Conservation (phyloP, 2,329 filamentous ascomycete species). For the Diaporthe citriasiana region DNA sequence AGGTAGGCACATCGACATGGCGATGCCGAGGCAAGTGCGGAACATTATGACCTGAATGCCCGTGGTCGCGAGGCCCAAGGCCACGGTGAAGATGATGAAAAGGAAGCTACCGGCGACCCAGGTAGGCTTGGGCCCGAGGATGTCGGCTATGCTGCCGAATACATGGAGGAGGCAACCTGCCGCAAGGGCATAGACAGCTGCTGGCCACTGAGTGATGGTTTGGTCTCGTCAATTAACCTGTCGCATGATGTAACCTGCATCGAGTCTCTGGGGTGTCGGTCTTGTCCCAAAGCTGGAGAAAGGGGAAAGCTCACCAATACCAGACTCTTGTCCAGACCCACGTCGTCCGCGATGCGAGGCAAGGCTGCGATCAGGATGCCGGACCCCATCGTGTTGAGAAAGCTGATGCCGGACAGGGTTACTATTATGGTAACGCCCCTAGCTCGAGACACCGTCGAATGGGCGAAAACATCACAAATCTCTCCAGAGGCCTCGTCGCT, state of each 20-base stretch:
- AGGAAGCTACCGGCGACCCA: conserved; percentile 53
- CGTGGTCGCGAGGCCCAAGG: conserved; percentile 51
- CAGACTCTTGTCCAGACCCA: conserved; percentile 49
- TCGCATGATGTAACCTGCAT: background rate
- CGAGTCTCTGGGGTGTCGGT: no score
- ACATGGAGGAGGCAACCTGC: conserved; percentile 51
- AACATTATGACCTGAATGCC: conserved; percentile 56
- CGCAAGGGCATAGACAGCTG: conserved; percentile 46
- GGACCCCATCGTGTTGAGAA: conserved; percentile 55
- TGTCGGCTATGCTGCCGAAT: conserved; percentile 55
- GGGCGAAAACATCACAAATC: background rate
- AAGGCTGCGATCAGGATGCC: conserved; percentile 55
- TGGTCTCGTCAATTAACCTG: background rate
- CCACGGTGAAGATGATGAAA: conserved; percentile 52
- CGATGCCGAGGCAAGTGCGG: conserved; percentile 52
- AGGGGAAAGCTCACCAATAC: conserved; percentile 44
- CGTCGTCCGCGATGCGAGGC: conserved; percentile 55
- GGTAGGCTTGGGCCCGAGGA: conserved; percentile 53
- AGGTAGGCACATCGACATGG: conserved; percentile 56
- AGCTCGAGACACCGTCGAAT: conserved; percentile 45
- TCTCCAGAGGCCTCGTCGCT: background rate
- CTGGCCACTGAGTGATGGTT: conserved; percentile 44
- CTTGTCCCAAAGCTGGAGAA: background rate
- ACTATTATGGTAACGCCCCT: conserved; percentile 50
- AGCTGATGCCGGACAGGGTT: conserved; percentile 53